Evolutionary conservation across 1,284 basidiomycete species (phyloP), one percentile per base, ranked within the genome.

Genomic region (Ganoderma sp.): DNA sequence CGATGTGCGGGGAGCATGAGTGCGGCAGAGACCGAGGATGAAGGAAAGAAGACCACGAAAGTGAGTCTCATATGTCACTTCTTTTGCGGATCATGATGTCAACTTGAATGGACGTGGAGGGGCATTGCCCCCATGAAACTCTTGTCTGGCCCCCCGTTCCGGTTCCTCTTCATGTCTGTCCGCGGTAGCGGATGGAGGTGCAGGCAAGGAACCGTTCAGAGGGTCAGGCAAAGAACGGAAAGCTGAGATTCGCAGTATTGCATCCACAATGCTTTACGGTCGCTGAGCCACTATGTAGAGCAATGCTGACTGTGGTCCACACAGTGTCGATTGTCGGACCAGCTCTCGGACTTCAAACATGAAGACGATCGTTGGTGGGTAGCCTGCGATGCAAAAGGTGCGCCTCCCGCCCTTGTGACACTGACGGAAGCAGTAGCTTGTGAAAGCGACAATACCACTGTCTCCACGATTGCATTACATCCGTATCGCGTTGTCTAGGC

Each of bases 181-280:
- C 39, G 39, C 39, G 57, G 25, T 0, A 39, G 39, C n/a, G 41
- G 37, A 28, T n/a, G n/a, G 39, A 28, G 58, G 65, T 25, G 63
- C 65, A 57, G 75, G 73, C 64, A 81, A 65, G 81, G 76, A 82
- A 81, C 81, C 77, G 76, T 72, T 68, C 69, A 66, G 52, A 56
- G 72, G 65, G 71, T 66, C 74, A 69, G 78, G 73, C 78, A 80
- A 68, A 83, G 81, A 82, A 82, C 81, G 82, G 81, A 82, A 82
- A 83, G 80, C 81, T 82, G 81, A 82, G 62, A 62, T 50, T 28
- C 32, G 17, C 34, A 19, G 17, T 10, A 22, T 32, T 25, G n/a
- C 39, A 2, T 22, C n/a, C 17, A 6, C 32, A 14, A 37, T 39
- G 19, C 39, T 39, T 39, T 39, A 9, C 19, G 15, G 19, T 3